Evolutionary conservation across 768 basidiomycete species (phyloP).

Genomic region (Boletus edulis): DNA sequence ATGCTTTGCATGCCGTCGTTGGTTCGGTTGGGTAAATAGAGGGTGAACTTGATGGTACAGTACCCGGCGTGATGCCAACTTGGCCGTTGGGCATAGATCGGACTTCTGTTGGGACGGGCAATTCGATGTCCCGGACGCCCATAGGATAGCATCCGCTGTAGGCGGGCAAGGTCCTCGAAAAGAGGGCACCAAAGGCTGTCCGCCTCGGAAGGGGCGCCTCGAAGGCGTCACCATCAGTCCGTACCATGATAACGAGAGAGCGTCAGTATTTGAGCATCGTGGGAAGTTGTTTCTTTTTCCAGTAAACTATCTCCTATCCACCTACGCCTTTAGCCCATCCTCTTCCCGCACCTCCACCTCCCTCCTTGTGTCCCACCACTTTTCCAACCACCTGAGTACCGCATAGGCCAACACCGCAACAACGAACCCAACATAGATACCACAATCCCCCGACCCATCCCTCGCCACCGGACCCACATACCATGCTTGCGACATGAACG

Average conservation of each 20-base stretch:
- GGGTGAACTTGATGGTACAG: conserved; percentile 23
- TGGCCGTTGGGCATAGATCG: conserved; percentile 11
- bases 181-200: conserved; percentile 13
- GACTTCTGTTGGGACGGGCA: conserved; percentile 18
- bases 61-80: conserved; percentile 27
- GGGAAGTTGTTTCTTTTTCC: background rate
- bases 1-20: background rate
- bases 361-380: conserved; percentile 3
- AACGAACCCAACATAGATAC: conserved; percentile 39
- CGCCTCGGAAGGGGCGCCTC: background rate
- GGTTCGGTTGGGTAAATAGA: conserved; percentile 28
- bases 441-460: conserved; percentile 46
- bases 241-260: background rate
- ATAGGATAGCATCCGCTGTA: conserved; percentile 31
- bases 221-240: background rate
- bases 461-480: conserved; percentile 48
- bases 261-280: background rate
- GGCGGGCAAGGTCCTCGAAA: conserved; percentile 28
- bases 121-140: conserved; percentile 34
- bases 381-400: conserved; percentile 30
- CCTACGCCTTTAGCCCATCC: conserved; percentile 1
- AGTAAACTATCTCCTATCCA: too few species aligned
- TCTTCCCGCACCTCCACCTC: background rate
- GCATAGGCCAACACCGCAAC: conserved; percentile 33
- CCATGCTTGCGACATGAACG: conserved; percentile 54